Base-by-base conservation (phyloP, 441 rosid species). In the Dalechampia spathulata region DNA sequence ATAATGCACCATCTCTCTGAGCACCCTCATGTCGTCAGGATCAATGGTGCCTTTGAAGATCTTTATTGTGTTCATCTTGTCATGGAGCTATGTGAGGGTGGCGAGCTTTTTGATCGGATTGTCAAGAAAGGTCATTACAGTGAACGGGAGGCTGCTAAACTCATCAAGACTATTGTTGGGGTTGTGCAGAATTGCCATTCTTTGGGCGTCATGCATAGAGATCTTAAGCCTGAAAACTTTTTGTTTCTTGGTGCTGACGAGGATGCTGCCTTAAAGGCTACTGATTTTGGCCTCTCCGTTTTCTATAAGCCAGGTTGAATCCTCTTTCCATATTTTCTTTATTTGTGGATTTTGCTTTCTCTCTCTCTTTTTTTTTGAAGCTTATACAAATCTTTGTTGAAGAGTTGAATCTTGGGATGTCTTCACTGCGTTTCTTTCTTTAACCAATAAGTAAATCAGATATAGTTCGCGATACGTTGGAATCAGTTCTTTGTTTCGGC, bases 141-240 rank as follows among this genome's bases (percentile, higher is more conserved):
- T 37, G 97, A 90, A 75, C 78, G 68, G 57, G 85, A 86, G 60
- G 97, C 97, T 19, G 89, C 82, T 11, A 78, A 87, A 74, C 72
- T 90, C 39, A 87, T 78, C 15, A 83, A 83, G 71, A 83, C 86
- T 2, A 90, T 90, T 73, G 95, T 90, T 58, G 78, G 79, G 0
- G 95, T 90, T 5, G 89, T 87, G 7, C 83, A 90, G 63, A 61
- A 76, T 44, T 90, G 95, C 23, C 97, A 90, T 58, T 85, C 93
- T 66, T 79, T 89, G 55, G 95, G 97, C 7, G 97, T 86, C 27
- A 72, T 86, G 78, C 96, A 88, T 61, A 77, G 96, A 67, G 96
- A 88, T 72, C 85, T 88, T 52, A 88, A 89, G 66, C 97, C 95
- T 59, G 97, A 90, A 74, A 87, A 90, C 67, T 86, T 90, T 74